Percentiles rank a stretch among this genome's conserved stretches.
These are phyloP conservation scores for Cladophialophora carrionii DNA, from an alignment of 2,329 filamentous ascomycete genomes.

Conservation along the genomic window DNA sequence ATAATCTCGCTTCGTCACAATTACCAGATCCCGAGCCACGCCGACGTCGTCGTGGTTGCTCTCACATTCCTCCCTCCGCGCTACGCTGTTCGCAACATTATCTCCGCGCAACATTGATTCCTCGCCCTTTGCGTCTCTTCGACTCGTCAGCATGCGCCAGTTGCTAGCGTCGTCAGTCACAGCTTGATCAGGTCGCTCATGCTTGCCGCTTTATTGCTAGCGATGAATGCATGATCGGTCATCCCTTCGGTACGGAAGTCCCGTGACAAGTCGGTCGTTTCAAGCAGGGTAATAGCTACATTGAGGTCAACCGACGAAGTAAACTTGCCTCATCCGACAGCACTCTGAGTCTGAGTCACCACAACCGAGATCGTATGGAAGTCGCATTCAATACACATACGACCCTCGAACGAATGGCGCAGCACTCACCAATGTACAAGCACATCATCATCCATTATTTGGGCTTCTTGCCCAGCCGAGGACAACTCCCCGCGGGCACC, in stretches of 20 bases:
- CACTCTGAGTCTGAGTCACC: too few relatives aligned
- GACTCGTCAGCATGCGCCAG: neutral
- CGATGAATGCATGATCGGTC: neutral
- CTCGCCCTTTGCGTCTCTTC: neutral
- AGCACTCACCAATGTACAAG: neutral
- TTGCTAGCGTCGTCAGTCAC: neutral
- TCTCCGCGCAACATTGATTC: neutral
- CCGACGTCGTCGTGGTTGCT: neutral
- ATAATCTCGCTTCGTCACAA: neutral
- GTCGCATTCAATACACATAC: too few relatives aligned
- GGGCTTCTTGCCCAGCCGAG: neutral
- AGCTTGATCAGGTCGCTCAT: neutral
- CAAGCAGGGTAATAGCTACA: neutral
- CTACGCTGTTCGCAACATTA: neutral
- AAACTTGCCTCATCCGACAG: too few relatives aligned
- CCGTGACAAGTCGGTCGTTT: neutral
- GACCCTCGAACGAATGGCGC: neutral
- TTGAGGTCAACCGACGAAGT: too few relatives aligned
- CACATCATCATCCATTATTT: neutral
- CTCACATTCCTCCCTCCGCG: neutral
- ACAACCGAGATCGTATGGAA: too few relatives aligned
- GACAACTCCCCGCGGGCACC: neutral
- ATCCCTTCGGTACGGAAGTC: neutral
- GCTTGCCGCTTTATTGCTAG: neutral
- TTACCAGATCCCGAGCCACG: neutral